Evolutionary conservation across 2,329 filamentous ascomycete genomes (phyloP).

Genomic region (Triangularia setosa): DNA sequence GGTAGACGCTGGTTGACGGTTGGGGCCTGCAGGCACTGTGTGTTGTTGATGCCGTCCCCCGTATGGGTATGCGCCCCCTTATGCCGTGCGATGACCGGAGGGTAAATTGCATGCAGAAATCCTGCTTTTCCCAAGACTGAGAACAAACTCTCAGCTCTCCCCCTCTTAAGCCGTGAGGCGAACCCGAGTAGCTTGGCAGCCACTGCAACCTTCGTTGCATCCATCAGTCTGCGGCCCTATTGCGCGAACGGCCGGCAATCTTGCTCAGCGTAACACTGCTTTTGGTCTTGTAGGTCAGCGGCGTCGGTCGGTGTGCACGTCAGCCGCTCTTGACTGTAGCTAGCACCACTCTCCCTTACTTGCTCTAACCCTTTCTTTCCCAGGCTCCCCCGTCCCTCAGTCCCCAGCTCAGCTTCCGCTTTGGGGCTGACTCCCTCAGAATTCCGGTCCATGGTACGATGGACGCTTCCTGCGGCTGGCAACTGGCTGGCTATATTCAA

Average conservation of each 20-base stretch:
- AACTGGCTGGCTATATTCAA: slow-evolving; percentile 5
- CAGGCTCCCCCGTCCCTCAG: background rate
- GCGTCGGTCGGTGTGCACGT: slow-evolving; percentile 5
- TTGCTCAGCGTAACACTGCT: slow-evolving; percentile 10
- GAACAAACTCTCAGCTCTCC: background rate
- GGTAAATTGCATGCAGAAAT: background rate
- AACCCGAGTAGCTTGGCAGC: background rate
- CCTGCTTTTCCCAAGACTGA: slow-evolving; percentile 3
- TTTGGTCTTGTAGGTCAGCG: slow-evolving; percentile 13
- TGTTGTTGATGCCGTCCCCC: background rate
- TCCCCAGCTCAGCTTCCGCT: slow-evolving; percentile 1
- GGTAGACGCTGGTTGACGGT: background rate
- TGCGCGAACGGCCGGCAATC: slow-evolving; percentile 8
- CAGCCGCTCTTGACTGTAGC: background rate
- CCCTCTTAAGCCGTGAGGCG: background rate
- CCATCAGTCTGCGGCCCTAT: background rate
- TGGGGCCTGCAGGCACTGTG: background rate
- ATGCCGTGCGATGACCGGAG: background rate
- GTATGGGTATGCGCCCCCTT: background rate
- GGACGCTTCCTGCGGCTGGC: background rate
- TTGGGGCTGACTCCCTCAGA: slow-evolving; percentile 2
- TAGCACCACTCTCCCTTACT: background rate
- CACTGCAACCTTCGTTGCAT: background rate
- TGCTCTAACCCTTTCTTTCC: too few species aligned
- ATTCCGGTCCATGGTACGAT: slow-evolving; percentile 5